These are phyloP conservation scores for Penicillium herquei DNA, from an alignment of 495 filamentous ascomycete species.

Conservation along the genomic window DNA sequence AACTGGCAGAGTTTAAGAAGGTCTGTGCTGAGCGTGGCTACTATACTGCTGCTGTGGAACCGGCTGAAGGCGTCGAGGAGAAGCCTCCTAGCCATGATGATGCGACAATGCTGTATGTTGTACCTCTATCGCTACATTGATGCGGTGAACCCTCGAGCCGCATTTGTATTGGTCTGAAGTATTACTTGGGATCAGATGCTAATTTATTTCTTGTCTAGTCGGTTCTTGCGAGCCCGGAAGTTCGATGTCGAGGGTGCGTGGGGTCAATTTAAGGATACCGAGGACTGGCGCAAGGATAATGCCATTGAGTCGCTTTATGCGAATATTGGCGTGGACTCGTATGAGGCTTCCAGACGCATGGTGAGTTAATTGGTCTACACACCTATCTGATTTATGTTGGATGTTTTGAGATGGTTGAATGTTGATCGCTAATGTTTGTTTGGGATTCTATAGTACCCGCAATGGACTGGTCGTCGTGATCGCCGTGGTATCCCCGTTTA, in stretches of 20 bases:
- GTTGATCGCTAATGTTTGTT: not conserved
- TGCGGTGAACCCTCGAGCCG: too few relatives aligned
- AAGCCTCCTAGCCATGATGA: slow-evolving; percentile 67
- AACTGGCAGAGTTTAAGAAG: slow-evolving; percentile 66
- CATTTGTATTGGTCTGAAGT: not conserved
- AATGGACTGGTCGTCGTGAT: slow-evolving; percentile 88
- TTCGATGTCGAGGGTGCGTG: slow-evolving; percentile 74
- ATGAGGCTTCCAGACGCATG: slow-evolving; percentile 72
- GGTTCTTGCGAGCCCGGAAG: slow-evolving; percentile 74
- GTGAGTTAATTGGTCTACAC: slow-evolving; percentile 41
- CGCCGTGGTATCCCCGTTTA: slow-evolving; percentile 86
- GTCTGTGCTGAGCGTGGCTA: slow-evolving; percentile 61
- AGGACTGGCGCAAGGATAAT: slow-evolving; percentile 81
- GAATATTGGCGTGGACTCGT: slow-evolving; percentile 77
- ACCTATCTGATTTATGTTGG: too few relatives aligned
- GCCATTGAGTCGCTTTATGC: slow-evolving; percentile 70
- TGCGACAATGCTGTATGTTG: slow-evolving; percentile 72
- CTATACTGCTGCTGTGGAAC: slow-evolving; percentile 53
- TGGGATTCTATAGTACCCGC: slow-evolving; percentile 64
- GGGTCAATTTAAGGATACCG: slow-evolving; percentile 82
- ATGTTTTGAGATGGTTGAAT: too few relatives aligned
- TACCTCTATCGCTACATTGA: not conserved
- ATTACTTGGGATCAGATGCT: not conserved
- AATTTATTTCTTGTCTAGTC: slow-evolving; percentile 43
- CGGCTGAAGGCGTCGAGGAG: slow-evolving; percentile 28